Base-by-base conservation (phyloP, 2,329 filamentous ascomycete genomes). In the Alternaria atra region DNA sequence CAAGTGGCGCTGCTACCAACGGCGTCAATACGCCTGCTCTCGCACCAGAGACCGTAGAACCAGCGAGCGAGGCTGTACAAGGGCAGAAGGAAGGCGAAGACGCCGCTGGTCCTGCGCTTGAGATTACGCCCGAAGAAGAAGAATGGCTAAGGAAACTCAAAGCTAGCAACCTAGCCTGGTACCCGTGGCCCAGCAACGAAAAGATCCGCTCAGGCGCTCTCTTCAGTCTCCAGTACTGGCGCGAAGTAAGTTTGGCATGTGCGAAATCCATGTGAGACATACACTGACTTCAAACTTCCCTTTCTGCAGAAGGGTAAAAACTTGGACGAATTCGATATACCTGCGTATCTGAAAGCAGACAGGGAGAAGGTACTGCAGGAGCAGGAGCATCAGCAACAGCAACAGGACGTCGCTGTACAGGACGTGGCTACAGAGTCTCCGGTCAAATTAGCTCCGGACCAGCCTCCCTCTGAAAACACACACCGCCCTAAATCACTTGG, bases 131-230 rank as follows among this genome's bases (percentile, higher is more conserved):
- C 6, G 69, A 76, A 42, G 71, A 77, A 55, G 71, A 70, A 30
- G 76, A 77, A 53, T 78, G 75, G 73, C 55, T 77, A 25, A 68
- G 68, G 60, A 74, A 75, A 60, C 70, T 76, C 58, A 67, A 71
- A 12, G 70, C 71, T 48, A 71, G 64, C 57, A 64, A 70, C 17
- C 59, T 70, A 6, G 58, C 65, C 2, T 96, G 93, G 80, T 84
- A 88, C 47, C 92, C 92, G 1, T 96, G 92, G 92, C 92, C 92
- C 0, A 83, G 82, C 29, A 88, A 92, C 64, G 87, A 90, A 32
- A 85, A 88, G 60, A 91, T 95, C 64, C 85, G 87, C 32, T 81
- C 82, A 15, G 91, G 92, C 35, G 88, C 89, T 2, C 82, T 96
- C 42, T 69, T 67, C 59, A 69, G 71, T n/a, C 47, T 73, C 40